Evolutionary conservation across 768 basidiomycete genomes (phyloP), one percentile per base, ranked within the genome.

Genomic region (Mycena leptocephala): DNA sequence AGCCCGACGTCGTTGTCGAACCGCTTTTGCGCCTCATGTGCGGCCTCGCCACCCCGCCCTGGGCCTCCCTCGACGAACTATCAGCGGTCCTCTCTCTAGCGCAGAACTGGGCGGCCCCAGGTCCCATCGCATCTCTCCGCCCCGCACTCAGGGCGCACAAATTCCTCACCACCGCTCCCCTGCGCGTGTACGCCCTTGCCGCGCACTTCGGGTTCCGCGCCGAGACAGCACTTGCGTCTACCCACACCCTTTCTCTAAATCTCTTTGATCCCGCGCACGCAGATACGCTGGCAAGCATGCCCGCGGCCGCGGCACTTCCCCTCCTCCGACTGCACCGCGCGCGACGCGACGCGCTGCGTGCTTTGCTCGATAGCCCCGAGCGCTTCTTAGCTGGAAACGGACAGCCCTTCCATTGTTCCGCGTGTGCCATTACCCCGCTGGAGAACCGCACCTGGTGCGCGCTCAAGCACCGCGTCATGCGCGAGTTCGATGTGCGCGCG

Each of bases 81-180:
- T 92, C 92, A 67, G 84, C 87, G 11, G 86, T 95, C 7, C 83
- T 95, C 33, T 87, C 84, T 51, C 87, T 92, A 0, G 92, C 93
- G 2, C 93, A 95, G 78, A 94, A 93, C 80, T 95, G 94, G 88
- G 93, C 93, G 61, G 91, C 92, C 80, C 91, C 90, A 0, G 93
- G 93, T 0, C 91, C 92, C 4, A 84, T 88, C 46, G 89, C 91
- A 14, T 86, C 87, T 78, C 87, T 94, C 72, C 91, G 92, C 65
- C 87, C 89, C 26, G 87, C 89, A 1, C 82, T 92, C 41, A 87
- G 85, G 67, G 87, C 90, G 1, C 89, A 88, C 16, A 82, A 84
- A 2, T 88, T 93, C 76, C 87, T 90, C 28, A 81, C 85, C 37
- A 81, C 82, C 58, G 76, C 86, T 65, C 89, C 92, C 0, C 79